These are phyloP conservation scores for Murraya paniculata DNA, from an alignment of 345 rosid species.

Conservation along the genomic window DNA sequence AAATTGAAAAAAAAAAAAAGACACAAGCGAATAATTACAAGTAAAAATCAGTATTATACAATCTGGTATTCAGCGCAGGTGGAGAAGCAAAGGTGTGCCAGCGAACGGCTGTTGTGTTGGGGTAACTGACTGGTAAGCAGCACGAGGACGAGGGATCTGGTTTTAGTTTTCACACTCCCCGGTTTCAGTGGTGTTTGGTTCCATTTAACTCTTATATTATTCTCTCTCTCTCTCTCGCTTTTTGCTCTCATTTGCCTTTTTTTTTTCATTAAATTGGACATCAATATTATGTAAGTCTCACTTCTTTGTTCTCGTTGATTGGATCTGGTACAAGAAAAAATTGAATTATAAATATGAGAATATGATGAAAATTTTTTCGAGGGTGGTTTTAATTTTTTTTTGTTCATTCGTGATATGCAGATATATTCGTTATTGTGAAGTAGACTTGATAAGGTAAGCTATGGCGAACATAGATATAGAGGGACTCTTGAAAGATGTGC, in stretches of 20 bases:
- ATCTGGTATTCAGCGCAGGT: neutral
- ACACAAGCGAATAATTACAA: no score
- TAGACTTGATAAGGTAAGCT: neutral
- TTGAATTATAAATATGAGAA: neutral
- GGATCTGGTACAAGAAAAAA: neutral
- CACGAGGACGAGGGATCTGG: no score
- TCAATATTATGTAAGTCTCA: neutral
- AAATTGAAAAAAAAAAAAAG: no score
- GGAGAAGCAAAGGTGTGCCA: neutral
- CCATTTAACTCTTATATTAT: neutral
- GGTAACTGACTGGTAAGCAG: neutral
- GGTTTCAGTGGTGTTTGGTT: neutral
- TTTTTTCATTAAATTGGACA: neutral
- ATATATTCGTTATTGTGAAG: neutral
- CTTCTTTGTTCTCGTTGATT: neutral
- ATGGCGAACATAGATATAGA: constrained; percentile 91
- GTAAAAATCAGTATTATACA: no score
- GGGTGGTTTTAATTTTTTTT: neutral
- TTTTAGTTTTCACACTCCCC: neutral
- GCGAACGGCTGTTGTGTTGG: neutral
- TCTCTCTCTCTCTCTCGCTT: neutral
- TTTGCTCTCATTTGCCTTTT: neutral
- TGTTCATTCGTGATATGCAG: neutral
- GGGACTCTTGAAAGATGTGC: constrained; percentile 68
- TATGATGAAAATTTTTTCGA: neutral